Evolutionary conservation across 2,329 filamentous ascomycete genomes (phyloP).

Genomic region (Leptographium flavum): DNA sequence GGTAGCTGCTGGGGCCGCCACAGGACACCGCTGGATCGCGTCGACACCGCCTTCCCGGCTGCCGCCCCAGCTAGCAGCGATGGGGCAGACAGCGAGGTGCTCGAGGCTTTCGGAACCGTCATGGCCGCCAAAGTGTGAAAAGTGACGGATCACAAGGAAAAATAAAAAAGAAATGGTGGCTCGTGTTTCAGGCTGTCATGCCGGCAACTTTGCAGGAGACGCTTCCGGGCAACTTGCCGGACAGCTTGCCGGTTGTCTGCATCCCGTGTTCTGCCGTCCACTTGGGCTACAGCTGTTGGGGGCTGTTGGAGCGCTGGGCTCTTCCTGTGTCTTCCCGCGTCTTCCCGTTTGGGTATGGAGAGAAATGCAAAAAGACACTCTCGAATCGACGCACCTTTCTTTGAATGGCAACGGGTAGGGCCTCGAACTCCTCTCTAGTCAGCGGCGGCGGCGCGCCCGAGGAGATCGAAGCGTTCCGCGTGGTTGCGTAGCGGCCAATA

Average conservation of each 20-base stretch:
- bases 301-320: too few species aligned
- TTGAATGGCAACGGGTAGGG: conserved; percentile 32
- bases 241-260: too few species aligned
- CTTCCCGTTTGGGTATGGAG: not conserved
- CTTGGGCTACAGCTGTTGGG: too few species aligned
- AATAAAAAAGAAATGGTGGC: too few species aligned
- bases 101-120: too few species aligned
- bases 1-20: not conserved
- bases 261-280: too few species aligned
- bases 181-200: too few species aligned
- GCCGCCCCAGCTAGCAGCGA: conserved; percentile 3
- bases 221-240: not conserved
- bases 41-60: conserved; percentile 1
- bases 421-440: conserved; percentile 34
- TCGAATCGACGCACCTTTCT: conserved; percentile 26
- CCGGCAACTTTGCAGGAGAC: too few species aligned
- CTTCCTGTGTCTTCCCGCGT: too few species aligned
- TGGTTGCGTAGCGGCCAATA: conserved; percentile 6
- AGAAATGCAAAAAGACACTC: not conserved
- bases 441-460: conserved; percentile 16
- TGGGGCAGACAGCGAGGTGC: not conserved
- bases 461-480: conserved; percentile 11
- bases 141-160: too few species aligned
- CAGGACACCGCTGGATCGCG: not conserved
- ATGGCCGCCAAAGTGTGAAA: too few species aligned